These are phyloP conservation scores for Blyttiomyces sp. DNA, from an alignment of 371 early-diverging fungal genomes.

Conservation along the genomic window DNA sequence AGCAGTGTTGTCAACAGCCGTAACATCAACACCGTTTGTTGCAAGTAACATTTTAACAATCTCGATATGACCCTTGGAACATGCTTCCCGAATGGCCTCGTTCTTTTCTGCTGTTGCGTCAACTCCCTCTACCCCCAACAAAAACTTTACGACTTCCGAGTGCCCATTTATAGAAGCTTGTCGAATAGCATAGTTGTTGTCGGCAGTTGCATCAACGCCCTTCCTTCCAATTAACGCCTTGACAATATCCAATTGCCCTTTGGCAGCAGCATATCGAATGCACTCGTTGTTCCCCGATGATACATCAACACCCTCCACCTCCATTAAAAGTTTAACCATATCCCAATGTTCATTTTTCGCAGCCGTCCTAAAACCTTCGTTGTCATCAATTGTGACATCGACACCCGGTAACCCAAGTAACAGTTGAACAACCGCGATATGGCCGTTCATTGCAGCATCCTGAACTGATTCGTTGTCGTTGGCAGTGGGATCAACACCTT, in stretches of 20 bases:
- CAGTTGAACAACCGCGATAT: too few species aligned
- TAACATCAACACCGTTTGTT: slow-evolving; percentile 7
- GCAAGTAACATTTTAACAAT: slow-evolving; percentile 15
- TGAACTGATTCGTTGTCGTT: background rate
- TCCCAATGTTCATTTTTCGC: too few species aligned
- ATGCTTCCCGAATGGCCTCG: background rate
- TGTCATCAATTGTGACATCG: too few species aligned
- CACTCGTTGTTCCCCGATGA: too few species aligned
- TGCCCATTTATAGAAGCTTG: background rate
- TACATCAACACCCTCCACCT: too few species aligned
- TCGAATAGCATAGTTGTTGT: background rate
- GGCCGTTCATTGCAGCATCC: background rate
- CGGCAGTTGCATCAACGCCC: background rate
- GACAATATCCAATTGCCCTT: background rate
- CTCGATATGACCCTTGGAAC: background rate
- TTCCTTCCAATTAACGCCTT: background rate
- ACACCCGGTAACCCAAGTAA: too few species aligned
- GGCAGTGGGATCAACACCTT: slow-evolving; percentile 1
- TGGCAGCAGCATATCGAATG: background rate
- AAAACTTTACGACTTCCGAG: background rate
- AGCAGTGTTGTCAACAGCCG: background rate
- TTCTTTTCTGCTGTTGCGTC: background rate
- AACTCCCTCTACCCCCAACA: background rate
- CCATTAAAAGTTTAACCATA: too few species aligned
- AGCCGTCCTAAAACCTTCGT: too few species aligned